Base-by-base conservation (phyloP, 331 rosid species). In the Quercus lobata region DNA sequence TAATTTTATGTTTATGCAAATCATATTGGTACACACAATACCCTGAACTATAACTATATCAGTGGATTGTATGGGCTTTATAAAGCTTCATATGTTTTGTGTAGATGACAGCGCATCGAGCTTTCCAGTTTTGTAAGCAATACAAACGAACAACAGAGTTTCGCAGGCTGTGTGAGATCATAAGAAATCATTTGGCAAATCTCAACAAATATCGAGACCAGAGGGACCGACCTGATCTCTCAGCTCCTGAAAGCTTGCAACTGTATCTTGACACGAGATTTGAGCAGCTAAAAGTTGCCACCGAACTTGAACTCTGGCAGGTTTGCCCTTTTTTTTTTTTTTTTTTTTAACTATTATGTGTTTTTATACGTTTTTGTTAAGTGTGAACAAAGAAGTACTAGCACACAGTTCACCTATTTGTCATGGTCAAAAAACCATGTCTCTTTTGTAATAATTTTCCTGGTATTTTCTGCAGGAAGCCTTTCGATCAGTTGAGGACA, bases 41-140 rank as follows among this genome's bases (percentile, higher is more conserved):
- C 19, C 53, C 2, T n/a, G 25, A 68, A 34, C n/a, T 65, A 4
- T 35, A 35, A 35, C 37, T 9, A 32, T 68, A 32, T 22, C 72
- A 68, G 24, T 34, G 49, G 72, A 21, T 10, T 60, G 37, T 34
- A 19, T 68, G 53, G 35, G 72, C 15, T 19, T 68, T 19, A 18
- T 34, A 34, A 34, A 68, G 35, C 53, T 34, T 37, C 16, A 10
- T 49, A 55, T 77, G 69, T 71, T 57, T 53, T 78, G 25, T 81
- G 83, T 86, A 96, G 99, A 96, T 96, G 98, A 96, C 99, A 29
- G 99, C 99, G 10, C 99, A 96, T 81, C 94, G 99, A 72, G 97
- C 99, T 73, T 96, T 96, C 84, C 99, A 96, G 88, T 96, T 96
- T 83, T 96, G 99, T 85, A 96, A 96, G 88, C 97, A 90, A 74